Conservation (phyloP, 306 rosid genomes). For the Cyamopsis tetragonoloba region DNA sequence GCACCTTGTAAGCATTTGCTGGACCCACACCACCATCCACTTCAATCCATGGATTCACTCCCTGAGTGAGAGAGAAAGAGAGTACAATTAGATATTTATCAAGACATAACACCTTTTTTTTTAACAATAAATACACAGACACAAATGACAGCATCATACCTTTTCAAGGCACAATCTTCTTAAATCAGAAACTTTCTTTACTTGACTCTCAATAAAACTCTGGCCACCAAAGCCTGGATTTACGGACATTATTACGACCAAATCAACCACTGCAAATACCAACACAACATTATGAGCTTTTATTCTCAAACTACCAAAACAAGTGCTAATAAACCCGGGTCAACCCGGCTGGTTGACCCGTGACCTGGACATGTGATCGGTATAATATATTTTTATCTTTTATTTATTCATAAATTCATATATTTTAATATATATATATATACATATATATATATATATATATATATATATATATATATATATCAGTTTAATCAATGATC, state of each 20-base stretch:
- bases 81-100: not conserved
- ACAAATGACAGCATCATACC: slow-evolving; percentile 39
- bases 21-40: slow-evolving; percentile 97
- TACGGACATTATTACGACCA: slow-evolving; percentile 97
- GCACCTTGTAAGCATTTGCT: slow-evolving; percentile 89
- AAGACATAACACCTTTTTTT: slow-evolving; percentile 18
- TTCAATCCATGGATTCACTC: slow-evolving; percentile 99
- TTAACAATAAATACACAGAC: not conserved
- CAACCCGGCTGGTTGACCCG: too few relatives aligned
- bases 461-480: too few relatives aligned
- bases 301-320: not conserved
- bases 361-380: too few relatives aligned
- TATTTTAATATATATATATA: too few relatives aligned
- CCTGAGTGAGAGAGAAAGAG: slow-evolving; percentile 46
- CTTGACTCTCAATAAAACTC: slow-evolving; percentile 99
- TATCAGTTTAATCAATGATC: too few relatives aligned
- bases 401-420: too few relatives aligned
- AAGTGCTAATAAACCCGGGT: too few relatives aligned
- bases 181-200: slow-evolving; percentile 91
- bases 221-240: slow-evolving; percentile 99
- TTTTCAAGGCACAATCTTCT: slow-evolving; percentile 90
- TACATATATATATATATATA: too few relatives aligned
- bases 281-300: slow-evolving; percentile 24
- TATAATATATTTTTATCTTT: too few relatives aligned
- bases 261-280: slow-evolving; percentile 76